Percentiles rank a stretch among this genome's conserved stretches.
Conservation (phyloP, 1,284 basidiomycete species). For the Rhizopogon parksii region DNA sequence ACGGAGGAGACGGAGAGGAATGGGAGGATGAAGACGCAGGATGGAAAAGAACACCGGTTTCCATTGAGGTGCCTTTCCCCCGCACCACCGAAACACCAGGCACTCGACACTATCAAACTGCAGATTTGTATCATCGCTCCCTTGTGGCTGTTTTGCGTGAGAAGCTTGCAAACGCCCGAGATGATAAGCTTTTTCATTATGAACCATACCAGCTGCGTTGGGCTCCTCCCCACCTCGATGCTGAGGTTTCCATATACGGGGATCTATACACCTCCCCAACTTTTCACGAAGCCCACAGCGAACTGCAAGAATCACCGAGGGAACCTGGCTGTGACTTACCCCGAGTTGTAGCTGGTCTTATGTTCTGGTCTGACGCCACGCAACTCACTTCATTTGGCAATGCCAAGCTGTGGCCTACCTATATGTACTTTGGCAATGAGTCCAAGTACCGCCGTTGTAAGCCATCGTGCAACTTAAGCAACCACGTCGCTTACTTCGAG, state of each 20-base stretch:
- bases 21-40: slow-evolving; percentile 3
- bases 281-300: slow-evolving; percentile 3
- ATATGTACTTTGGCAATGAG: neutral
- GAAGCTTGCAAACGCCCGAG: neutral
- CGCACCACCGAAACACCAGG: neutral
- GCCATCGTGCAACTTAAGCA: slow-evolving; percentile 14
- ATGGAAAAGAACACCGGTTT: slow-evolving; percentile 1
- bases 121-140: neutral
- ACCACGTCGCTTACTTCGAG: slow-evolving; percentile 5
- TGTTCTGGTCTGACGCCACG: slow-evolving; percentile 10
- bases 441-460: neutral
- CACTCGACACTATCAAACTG: neutral
- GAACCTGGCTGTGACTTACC: slow-evolving; percentile 6
- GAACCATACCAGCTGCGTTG: slow-evolving; percentile 5
- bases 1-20: neutral
- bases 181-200: slow-evolving; percentile 3
- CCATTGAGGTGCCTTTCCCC: slow-evolving; percentile 3
- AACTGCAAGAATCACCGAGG: slow-evolving; percentile 4
- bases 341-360: slow-evolving; percentile 1
- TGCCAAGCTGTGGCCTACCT: slow-evolving; percentile 8
- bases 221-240: neutral
- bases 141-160: slow-evolving; percentile 1
- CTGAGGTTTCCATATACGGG: neutral
- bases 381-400: slow-evolving; percentile 6
- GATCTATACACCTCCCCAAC: slow-evolving; percentile 3